phyloP scores from a whole-genome alignment of 1,139 yeast species.

The Pichia inconspicua region DNA sequence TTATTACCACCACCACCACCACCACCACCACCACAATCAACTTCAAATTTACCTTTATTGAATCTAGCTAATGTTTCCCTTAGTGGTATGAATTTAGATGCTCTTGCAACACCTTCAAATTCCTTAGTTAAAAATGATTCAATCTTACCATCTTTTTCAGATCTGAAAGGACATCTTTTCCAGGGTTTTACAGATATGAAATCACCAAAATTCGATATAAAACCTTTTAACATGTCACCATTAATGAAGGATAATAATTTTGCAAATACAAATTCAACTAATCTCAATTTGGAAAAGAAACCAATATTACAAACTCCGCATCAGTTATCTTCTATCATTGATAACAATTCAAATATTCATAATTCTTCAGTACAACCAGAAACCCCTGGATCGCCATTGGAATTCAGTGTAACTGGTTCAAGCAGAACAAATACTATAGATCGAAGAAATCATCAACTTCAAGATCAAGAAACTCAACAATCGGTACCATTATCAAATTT shows the following conservation, averaged over 20 bases:
- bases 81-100: slow-evolving; percentile 4
- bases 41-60: slow-evolving; percentile 7
- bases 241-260: background rate
- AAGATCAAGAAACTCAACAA: slow-evolving; percentile 14
- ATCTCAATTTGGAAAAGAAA: background rate
- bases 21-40: background rate
- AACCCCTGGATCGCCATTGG: slow-evolving; percentile 12
- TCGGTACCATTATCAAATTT: slow-evolving; percentile 18
- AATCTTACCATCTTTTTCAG: slow-evolving; percentile 13
- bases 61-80: slow-evolving; percentile 12
- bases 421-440: slow-evolving; percentile 6
- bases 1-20: background rate
- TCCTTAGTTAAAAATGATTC: background rate
- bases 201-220: slow-evolving; percentile 7
- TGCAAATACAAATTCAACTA: background rate
- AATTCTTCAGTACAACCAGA: slow-evolving; percentile 1
- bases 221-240: background rate
- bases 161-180: slow-evolving; percentile 8
- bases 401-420: slow-evolving; percentile 8
- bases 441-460: background rate
- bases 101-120: background rate
- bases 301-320: background rate
- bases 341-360: background rate
- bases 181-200: background rate
- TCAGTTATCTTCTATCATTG: background rate